phyloP scores from a whole-genome alignment of 768 basidiomycete species.

The Lentinus tigrinus region DNA sequence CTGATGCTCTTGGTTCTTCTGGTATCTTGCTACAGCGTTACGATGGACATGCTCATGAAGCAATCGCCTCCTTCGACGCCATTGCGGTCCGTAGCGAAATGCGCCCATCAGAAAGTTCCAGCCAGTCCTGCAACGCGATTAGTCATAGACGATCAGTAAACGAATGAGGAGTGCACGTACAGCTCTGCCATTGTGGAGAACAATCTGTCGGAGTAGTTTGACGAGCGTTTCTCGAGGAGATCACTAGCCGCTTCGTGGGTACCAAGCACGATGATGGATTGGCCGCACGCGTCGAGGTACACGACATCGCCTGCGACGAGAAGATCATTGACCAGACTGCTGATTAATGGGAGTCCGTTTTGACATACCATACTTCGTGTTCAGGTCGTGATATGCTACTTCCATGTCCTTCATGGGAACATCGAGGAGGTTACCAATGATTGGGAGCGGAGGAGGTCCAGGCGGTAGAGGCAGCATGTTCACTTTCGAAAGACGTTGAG shows the following conservation, averaged over 20 bases:
- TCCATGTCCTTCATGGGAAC: constrained; percentile 7
- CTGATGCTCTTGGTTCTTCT: not conserved
- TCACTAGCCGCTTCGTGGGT: constrained; percentile 12
- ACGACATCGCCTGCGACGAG: constrained; percentile 2
- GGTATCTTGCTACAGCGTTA: not conserved
- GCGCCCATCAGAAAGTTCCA: not conserved
- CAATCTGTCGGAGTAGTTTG: constrained; percentile 19
- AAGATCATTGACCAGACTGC: not conserved
- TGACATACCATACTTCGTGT: constrained; percentile 7
- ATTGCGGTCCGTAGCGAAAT: constrained; percentile 4
- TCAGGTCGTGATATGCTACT: not conserved
- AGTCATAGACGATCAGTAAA: not conserved
- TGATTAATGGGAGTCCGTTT: not conserved
- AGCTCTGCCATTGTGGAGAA: not conserved
- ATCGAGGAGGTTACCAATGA: constrained; percentile 18
- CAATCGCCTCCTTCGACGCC: constrained; percentile 1
- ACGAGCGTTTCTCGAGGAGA: constrained; percentile 21
- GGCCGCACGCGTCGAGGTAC: constrained; percentile 13
- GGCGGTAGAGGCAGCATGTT: constrained; percentile 13
- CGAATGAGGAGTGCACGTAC: not conserved
- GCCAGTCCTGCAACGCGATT: not conserved
- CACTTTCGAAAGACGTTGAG: no score
- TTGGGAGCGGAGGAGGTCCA: constrained; percentile 14
- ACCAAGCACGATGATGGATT: constrained; percentile 13
- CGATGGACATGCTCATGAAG: constrained; percentile 6